These are phyloP conservation scores for Tardiomyces depauwii DNA, from an alignment of 1,139 yeast species.

Conservation along the genomic window DNA sequence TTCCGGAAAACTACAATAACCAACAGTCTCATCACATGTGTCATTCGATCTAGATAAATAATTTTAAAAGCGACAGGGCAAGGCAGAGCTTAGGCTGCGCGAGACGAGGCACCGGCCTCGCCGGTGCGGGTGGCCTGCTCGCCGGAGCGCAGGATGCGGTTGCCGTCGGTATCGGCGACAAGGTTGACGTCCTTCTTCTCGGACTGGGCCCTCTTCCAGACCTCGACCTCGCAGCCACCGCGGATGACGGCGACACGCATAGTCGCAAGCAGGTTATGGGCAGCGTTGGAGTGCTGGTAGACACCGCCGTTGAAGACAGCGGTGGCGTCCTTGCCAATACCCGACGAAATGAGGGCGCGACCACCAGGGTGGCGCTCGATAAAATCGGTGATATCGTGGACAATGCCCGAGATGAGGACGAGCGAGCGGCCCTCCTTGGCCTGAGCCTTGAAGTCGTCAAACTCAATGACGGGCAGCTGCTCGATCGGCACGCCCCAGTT, in stretches of 20 bases:
- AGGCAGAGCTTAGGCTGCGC: slow-evolving; percentile 20
- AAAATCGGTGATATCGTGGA: slow-evolving; percentile 80
- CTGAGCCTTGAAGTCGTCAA: slow-evolving; percentile 63
- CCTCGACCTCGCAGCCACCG: slow-evolving; percentile 74
- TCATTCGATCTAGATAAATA: neutral
- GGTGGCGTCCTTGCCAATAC: slow-evolving; percentile 93
- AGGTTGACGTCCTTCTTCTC: slow-evolving; percentile 46
- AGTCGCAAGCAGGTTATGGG: slow-evolving; percentile 88
- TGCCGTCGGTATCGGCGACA: slow-evolving; percentile 40
- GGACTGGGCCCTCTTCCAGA: slow-evolving; percentile 54
- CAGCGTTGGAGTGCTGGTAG: slow-evolving; percentile 93
- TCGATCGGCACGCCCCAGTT: slow-evolving; percentile 90
- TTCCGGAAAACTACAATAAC: too few species aligned
- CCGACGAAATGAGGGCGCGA: slow-evolving; percentile 70
- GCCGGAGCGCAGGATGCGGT: slow-evolving; percentile 46
- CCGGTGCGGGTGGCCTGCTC: slow-evolving; percentile 40
- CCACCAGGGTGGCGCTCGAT: slow-evolving; percentile 98
- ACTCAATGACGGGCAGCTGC: slow-evolving; percentile 85
- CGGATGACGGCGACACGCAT: slow-evolving; percentile 94
- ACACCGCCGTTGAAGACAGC: slow-evolving; percentile 98
- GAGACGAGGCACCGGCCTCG: slow-evolving; percentile 21
- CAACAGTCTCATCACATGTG: neutral
- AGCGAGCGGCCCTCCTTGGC: slow-evolving; percentile 47
- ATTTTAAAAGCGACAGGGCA: neutral
- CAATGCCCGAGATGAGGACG: slow-evolving; percentile 84